Evolutionary conservation across 2,329 filamentous ascomycete genomes (phyloP).

Genomic region (Colletotrichum falcatum): DNA sequence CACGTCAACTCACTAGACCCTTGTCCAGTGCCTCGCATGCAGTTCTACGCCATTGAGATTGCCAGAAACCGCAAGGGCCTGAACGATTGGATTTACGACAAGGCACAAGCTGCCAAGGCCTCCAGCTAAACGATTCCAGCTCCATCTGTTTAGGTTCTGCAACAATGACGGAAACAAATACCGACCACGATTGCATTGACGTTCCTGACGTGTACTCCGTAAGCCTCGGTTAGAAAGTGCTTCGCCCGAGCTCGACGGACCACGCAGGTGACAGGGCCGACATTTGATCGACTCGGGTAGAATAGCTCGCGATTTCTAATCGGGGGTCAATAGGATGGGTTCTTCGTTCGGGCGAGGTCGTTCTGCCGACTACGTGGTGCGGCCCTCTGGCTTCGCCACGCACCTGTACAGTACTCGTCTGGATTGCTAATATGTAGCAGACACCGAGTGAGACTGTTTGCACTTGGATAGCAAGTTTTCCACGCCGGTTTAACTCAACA

Average conservation of each 20-base stretch:
- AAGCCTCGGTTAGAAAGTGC: conserved; percentile 19
- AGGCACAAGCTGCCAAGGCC: conserved; percentile 73
- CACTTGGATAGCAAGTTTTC: neutral
- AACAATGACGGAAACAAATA: neutral
- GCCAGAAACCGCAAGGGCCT: conserved; percentile 85
- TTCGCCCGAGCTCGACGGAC: conserved; percentile 6
- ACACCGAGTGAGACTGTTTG: neutral
- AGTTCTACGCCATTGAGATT: conserved; percentile 68
- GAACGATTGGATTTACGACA: conserved; percentile 98
- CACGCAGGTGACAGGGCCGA: neutral
- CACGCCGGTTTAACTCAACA: neutral
- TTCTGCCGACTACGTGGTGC: neutral
- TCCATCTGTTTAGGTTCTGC: no score
- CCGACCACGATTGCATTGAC: neutral
- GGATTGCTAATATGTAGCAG: neutral
- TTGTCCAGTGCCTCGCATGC: conserved; percentile 64
- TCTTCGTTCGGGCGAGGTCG: neutral
- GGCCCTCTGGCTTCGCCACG: neutral
- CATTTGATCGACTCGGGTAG: neutral
- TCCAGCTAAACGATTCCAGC: conserved; percentile 10
- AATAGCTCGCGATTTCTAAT: neutral
- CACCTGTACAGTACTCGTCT: neutral
- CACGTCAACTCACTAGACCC: neutral
- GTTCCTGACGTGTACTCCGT: neutral
- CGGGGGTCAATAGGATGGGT: neutral